Conservation (phyloP, 2,329 filamentous ascomycete genomes). For the Knufia petricola region DNA sequence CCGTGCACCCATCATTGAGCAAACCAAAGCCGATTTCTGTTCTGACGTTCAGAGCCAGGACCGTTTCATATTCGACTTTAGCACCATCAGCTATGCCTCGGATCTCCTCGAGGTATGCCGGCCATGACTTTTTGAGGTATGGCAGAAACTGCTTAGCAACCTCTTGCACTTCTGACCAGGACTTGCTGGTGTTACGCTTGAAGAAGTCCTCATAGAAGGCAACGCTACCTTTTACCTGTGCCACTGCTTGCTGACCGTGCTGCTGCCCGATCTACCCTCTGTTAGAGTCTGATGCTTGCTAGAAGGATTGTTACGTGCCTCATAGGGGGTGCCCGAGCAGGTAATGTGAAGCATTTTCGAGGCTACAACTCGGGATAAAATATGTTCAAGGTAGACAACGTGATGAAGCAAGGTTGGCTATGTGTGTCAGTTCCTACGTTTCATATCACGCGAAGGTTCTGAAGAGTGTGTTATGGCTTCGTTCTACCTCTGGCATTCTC, state of each 20-base stretch:
- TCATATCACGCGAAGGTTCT: too few species aligned
- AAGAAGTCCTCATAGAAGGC: constrained; percentile 25
- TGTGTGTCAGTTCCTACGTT: too few species aligned
- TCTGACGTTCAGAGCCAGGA: constrained; percentile 50
- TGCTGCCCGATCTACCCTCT: constrained; percentile 24
- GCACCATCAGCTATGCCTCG: constrained; percentile 45
- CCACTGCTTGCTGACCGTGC: constrained; percentile 24
- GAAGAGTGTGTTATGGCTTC: too few species aligned
- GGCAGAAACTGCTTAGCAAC: constrained; percentile 37
- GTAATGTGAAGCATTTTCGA: constrained; percentile 23
- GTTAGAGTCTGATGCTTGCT: neutral
- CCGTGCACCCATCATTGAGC: constrained; percentile 50
- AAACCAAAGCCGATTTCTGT: constrained; percentile 51
- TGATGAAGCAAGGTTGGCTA: too few species aligned
- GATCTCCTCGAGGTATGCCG: constrained; percentile 28
- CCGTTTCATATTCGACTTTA: constrained; percentile 38
- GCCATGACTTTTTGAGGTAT: constrained; percentile 28
- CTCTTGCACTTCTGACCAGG: constrained; percentile 40
- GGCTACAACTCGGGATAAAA: neutral
- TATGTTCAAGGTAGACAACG: too few species aligned
- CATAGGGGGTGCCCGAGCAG: constrained; percentile 24
- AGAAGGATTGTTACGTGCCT: constrained; percentile 16
- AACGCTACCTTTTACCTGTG: constrained; percentile 24
- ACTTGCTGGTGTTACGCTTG: constrained; percentile 27
- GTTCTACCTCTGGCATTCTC: too few species aligned